These are phyloP conservation scores for Herpetomonas samuelpessoai DNA, from an alignment of 208 protist genomes.

Conservation along the genomic window DNA sequence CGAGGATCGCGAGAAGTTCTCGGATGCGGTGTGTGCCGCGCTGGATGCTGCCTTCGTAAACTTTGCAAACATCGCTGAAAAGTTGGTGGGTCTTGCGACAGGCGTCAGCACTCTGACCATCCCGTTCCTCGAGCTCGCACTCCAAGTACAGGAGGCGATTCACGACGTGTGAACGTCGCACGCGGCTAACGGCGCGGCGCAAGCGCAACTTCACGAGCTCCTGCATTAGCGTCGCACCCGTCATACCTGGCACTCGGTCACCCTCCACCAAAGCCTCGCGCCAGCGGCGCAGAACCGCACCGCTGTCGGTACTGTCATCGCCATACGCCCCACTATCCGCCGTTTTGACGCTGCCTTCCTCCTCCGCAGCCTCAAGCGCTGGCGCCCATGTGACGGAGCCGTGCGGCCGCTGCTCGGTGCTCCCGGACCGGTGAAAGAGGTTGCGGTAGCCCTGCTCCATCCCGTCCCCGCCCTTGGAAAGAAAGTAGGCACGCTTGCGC, in stretches of 20 bases:
- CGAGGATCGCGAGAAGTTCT: constrained; percentile 31
- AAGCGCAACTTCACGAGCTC: constrained; percentile 26
- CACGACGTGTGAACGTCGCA: constrained; percentile 10
- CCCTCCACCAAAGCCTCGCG: constrained; percentile 10
- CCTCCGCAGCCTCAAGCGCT: background rate
- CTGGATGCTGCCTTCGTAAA: constrained; percentile 21
- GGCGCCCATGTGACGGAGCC: background rate
- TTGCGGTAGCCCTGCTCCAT: background rate
- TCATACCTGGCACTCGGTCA: constrained; percentile 5
- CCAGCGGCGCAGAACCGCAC: background rate
- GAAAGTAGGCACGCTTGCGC: background rate
- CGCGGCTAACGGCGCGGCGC: constrained; percentile 27
- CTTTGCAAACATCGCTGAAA: background rate
- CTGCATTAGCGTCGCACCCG: constrained; percentile 17
- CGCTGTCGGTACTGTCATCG: background rate
- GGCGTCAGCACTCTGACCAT: background rate
- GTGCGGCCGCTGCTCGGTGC: background rate
- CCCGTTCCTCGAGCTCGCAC: background rate
- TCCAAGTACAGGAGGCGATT: background rate
- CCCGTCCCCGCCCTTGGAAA: background rate
- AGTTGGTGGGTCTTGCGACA: background rate
- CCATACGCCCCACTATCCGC: background rate
- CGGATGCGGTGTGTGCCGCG: constrained; percentile 23
- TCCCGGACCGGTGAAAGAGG: background rate
- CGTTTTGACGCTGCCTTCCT: too few species aligned